Percentiles rank a stretch among this genome's conserved stretches.
Conservation (phyloP, 2,329 filamentous ascomycete genomes). For the Fusarium sp. region DNA sequence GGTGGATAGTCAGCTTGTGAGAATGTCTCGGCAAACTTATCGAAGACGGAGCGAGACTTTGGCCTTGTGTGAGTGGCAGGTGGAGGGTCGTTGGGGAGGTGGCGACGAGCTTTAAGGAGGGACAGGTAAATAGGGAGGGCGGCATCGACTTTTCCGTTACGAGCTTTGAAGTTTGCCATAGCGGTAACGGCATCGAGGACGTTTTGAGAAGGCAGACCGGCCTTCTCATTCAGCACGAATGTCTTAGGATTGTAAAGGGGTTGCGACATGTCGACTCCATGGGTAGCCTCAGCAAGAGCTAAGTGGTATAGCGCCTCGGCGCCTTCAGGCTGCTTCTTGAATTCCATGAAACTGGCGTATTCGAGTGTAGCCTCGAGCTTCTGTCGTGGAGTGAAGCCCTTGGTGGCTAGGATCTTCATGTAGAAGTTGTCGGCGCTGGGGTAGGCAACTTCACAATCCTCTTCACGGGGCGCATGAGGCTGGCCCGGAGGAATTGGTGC, state of each 20-base stretch:
- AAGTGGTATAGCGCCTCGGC: conserved; percentile 80
- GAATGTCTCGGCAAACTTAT: conserved; percentile 46
- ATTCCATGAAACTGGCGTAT: conserved; percentile 88
- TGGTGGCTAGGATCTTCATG: conserved; percentile 82
- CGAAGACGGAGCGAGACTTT: conserved; percentile 34
- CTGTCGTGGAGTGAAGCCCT: conserved; percentile 83
- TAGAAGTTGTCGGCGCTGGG: conserved; percentile 82
- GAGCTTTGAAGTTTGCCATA: conserved; percentile 82
- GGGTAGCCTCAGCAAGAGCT: conserved; percentile 80
- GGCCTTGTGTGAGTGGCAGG: conserved; percentile 18
- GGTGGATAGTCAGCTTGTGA: conserved; percentile 75
- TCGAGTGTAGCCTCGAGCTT: conserved; percentile 84
- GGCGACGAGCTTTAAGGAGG: conserved; percentile 82
- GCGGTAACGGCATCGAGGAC: conserved; percentile 81
- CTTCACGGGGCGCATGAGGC: conserved; percentile 74
- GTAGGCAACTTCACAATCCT: conserved; percentile 79
- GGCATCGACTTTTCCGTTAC: conserved; percentile 71
- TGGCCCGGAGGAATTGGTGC: conserved; percentile 76
- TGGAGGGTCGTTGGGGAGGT: conserved; percentile 58
- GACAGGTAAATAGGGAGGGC: conserved; percentile 90
- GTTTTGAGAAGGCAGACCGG: conserved; percentile 75
- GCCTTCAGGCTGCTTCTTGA: conserved; percentile 74
- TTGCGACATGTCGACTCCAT: conserved; percentile 61
- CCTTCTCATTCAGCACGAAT: conserved; percentile 72
- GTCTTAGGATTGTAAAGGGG: conserved; percentile 70